These are phyloP conservation scores for Malassezia brasiliensis DNA, from an alignment of 1,284 basidiomycete genomes.

Conservation along the genomic window DNA sequence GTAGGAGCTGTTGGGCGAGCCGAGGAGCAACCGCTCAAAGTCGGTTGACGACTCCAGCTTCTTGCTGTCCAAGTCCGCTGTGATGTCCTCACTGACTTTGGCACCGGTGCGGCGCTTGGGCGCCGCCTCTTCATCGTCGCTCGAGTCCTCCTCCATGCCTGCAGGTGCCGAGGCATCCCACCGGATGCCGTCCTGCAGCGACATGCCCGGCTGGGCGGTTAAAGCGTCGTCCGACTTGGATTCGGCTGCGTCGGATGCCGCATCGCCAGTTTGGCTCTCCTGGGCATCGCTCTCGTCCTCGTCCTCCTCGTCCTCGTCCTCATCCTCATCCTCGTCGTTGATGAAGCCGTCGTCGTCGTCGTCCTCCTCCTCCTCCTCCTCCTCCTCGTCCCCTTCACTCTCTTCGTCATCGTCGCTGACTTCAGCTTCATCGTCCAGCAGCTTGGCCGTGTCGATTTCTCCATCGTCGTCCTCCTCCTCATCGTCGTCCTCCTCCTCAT, in stretches of 20 bases:
- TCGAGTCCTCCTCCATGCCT: slow-evolving; percentile 52
- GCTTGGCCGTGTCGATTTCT: background rate
- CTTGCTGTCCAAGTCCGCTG: slow-evolving; percentile 37
- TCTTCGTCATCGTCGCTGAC: slow-evolving; percentile 1
- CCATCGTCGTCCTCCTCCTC: slow-evolving; percentile 7
- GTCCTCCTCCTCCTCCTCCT: slow-evolving; percentile 21
- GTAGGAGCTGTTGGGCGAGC: slow-evolving; percentile 95
- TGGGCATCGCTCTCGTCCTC: slow-evolving; percentile 19
- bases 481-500: background rate
- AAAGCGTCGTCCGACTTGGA: background rate
- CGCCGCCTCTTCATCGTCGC: slow-evolving; percentile 46
- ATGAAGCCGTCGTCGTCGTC: slow-evolving; percentile 22
- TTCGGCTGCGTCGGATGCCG: background rate
- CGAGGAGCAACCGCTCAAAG: slow-evolving; percentile 84
- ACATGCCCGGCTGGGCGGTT: background rate
- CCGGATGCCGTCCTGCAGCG: slow-evolving; percentile 13
- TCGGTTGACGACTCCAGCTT: slow-evolving; percentile 78
- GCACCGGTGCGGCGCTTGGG: slow-evolving; percentile 30
- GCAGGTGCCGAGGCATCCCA: background rate
- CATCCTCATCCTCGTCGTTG: slow-evolving; percentile 16
- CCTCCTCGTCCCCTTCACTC: background rate
- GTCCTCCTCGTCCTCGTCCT: slow-evolving; percentile 27
- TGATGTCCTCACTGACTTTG: slow-evolving; percentile 30
- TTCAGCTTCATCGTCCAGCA: slow-evolving; percentile 1
- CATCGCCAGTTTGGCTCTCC: slow-evolving; percentile 19